phyloP scores from a whole-genome alignment of 495 filamentous ascomycete species.

The Daldinia caldariorum region DNA sequence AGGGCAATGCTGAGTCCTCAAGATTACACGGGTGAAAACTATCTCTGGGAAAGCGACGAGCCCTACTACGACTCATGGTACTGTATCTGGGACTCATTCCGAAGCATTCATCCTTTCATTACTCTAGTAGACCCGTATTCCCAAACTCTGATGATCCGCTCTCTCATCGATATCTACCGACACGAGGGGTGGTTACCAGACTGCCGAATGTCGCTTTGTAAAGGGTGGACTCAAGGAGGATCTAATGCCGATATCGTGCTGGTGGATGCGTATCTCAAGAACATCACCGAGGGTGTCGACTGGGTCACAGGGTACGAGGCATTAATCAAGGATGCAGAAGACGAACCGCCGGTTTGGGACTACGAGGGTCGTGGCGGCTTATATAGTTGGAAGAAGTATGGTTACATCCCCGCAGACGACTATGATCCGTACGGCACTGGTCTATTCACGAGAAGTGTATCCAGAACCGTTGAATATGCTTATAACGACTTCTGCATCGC shows the following conservation, averaged over 20 bases:
- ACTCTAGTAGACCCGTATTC: conserved; percentile 71
- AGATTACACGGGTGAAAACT: conserved; percentile 79
- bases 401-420: conserved; percentile 71
- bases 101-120: conserved; percentile 71
- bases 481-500: conserved; percentile 79
- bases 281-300: conserved; percentile 65
- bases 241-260: conserved; percentile 77
- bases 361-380: conserved; percentile 73
- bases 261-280: conserved; percentile 72
- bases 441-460: conserved; percentile 70
- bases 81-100: conserved; percentile 75
- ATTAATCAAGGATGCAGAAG: conserved; percentile 73
- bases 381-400: conserved; percentile 68
- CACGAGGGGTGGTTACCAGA: conserved; percentile 73
- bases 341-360: conserved; percentile 72
- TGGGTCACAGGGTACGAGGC: conserved; percentile 74
- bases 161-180: conserved; percentile 72
- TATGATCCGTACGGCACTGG: conserved; percentile 70
- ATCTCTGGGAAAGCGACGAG: conserved; percentile 72
- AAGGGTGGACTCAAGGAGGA: conserved; percentile 75
- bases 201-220: conserved; percentile 70
- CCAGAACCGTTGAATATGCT: conserved; percentile 75
- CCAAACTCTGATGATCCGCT: conserved; percentile 70
- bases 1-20: conserved; percentile 73
- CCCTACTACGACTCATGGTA: conserved; percentile 80